Conservation (phyloP, 768 basidiomycete species). For the Rhizopogon salebrosus region DNA sequence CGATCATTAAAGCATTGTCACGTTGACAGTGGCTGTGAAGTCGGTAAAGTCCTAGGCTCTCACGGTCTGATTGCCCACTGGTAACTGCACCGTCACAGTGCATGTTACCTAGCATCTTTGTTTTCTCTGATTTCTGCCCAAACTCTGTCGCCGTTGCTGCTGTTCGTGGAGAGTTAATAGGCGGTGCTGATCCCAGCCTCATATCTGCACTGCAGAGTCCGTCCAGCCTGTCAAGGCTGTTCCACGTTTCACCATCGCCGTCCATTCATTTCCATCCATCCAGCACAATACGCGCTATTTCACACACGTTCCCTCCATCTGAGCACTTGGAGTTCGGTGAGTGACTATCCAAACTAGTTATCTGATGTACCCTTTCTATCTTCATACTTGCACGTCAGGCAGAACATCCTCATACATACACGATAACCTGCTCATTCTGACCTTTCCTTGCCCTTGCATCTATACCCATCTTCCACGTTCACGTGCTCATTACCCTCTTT, state of each 20-base stretch:
- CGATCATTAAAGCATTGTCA: too few relatives aligned
- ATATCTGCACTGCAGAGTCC: too few relatives aligned
- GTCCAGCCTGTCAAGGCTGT: not conserved
- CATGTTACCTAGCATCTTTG: not conserved
- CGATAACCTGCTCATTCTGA: conserved; percentile 5
- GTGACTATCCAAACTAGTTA: not conserved
- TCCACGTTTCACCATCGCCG: not conserved
- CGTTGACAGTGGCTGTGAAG: too few relatives aligned
- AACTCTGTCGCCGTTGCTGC: not conserved
- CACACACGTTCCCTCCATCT: not conserved
- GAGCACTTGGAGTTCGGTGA: not conserved
- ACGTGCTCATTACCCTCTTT: not conserved
- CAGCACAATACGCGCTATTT: not conserved
- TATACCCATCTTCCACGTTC: not conserved
- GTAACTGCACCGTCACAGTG: not conserved
- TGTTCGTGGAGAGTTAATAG: too few relatives aligned
- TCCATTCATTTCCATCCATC: not conserved
- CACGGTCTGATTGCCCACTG: not conserved
- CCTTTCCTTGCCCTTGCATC: not conserved
- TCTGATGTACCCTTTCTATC: conserved; percentile 1
- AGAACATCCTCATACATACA: conserved; percentile 22
- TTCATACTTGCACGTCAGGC: conserved; percentile 43
- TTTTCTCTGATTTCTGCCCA: not conserved
- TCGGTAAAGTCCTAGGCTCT: not conserved
- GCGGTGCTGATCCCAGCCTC: not conserved